phyloP scores from a whole-genome alignment of 805 yeast species.

The Metschnikowia orientalis region DNA sequence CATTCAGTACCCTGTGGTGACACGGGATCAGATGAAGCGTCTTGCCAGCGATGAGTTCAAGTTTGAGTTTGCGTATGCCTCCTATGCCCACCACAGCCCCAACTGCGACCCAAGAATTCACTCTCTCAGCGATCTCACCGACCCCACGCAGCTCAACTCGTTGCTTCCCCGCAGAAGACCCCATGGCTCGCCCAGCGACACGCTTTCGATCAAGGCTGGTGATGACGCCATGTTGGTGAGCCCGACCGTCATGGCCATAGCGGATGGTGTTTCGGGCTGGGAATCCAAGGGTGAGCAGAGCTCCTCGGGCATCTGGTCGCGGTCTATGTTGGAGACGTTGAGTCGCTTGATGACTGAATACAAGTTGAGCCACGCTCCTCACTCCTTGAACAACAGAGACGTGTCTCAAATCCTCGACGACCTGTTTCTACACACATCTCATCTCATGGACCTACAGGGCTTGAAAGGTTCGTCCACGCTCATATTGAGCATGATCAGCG shows the following conservation, averaged over 20 bases:
- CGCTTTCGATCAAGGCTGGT: conserved; percentile 49
- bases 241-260: conserved; percentile 49
- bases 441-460: conserved; percentile 46
- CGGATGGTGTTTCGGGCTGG: conserved; percentile 59
- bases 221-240: conserved; percentile 57
- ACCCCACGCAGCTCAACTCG: conserved; percentile 41
- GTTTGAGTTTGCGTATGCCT: conserved; percentile 42
- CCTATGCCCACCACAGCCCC: conserved; percentile 46
- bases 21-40: conserved; percentile 35
- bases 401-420: conserved; percentile 43
- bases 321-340: conserved; percentile 49
- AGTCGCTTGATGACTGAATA: conserved; percentile 44
- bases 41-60: conserved; percentile 32
- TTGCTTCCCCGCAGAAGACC: conserved; percentile 48
- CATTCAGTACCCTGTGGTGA: conserved; percentile 38
- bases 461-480: conserved; percentile 49
- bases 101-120: conserved; percentile 37
- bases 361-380: conserved; percentile 36
- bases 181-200: conserved; percentile 49
- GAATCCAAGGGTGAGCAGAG: conserved; percentile 39
- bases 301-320: conserved; percentile 49
- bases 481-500: conserved; percentile 44
- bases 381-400: conserved; percentile 37
- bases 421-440: conserved; percentile 44
- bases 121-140: conserved; percentile 49